Evolutionary conservation across 23 red algal genomes (phyloP), one percentile per base, ranked within the genome.

Genomic region (Gracilaria caudata): DNA sequence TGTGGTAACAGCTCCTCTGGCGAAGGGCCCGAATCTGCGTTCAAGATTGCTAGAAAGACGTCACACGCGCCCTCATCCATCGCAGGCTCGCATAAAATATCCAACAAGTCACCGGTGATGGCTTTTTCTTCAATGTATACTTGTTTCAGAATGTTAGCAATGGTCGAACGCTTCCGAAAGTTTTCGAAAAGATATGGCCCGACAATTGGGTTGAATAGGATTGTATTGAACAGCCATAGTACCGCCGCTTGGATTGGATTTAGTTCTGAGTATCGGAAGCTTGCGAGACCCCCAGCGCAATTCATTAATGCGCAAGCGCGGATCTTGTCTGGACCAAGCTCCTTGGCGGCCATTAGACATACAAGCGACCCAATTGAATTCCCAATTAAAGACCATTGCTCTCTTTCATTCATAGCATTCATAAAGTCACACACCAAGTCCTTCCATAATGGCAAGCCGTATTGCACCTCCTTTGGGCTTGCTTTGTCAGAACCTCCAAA

Each of bases 401-500:
- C 68, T 25, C 73, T 78, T 25, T 28, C 51, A 23, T 92, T 85
- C 82, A 93, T 75, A 34, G 64, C 80, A 14, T 70, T 29, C 23
- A 94, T 80, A 38, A 99, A 96, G 55, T 99, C 93, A 26, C 61
- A 29, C 38, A 93, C 77, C 7, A 99, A 80, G 7, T 94, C 84
- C 11, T 36, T 43, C 97, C 97, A 99, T 46, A 99, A 56, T 39
- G 88, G 78, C 14, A 99, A 76, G 34, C 84, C 81, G 60, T 99
- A 99, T 32, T 70, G 24, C 5, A 89, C 92, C 20, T 65, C 65
- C 14, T 66, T 66, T 11, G 86, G 80, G 23, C 59, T 68, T 16
- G 94, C 55, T 71, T 99, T 99, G 40, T 90, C 89, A 7, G 88
- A 93, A 24, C 83, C 93, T 40, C 97, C 97, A 74, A 99, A 95